phyloP scores from a whole-genome alignment of 129 eudicot genomes.

The Artemisia argyi region DNA sequence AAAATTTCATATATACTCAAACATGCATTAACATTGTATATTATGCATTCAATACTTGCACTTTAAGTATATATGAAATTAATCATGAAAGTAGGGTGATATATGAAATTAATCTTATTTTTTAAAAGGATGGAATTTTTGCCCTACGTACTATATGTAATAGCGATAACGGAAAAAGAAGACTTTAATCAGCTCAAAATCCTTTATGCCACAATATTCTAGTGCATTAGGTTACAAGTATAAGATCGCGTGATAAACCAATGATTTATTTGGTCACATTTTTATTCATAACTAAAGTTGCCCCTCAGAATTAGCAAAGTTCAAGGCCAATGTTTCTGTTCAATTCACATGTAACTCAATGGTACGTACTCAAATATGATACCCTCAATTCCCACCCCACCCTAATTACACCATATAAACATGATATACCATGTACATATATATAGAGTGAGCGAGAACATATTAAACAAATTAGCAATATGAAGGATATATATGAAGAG shows the following conservation, averaged over 20 bases:
- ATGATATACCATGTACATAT: slow-evolving; percentile 16
- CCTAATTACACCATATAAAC: slow-evolving; percentile 1
- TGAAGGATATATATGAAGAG: slow-evolving; percentile 28
- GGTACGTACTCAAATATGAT: slow-evolving; percentile 20
- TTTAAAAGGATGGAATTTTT: too few species aligned
- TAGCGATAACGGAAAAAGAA: too few species aligned
- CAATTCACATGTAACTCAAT: slow-evolving; percentile 8
- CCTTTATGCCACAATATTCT: too few species aligned
- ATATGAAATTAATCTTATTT: too few species aligned
- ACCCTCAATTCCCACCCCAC: background rate
- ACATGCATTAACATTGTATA: too few species aligned
- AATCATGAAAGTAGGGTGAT: too few species aligned
- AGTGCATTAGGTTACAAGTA: too few species aligned
- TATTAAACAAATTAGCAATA: slow-evolving; percentile 4
- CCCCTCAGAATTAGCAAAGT: background rate
- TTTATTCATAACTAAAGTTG: slow-evolving; percentile 9
- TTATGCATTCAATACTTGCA: too few species aligned
- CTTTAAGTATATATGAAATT: too few species aligned
- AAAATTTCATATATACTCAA: too few species aligned
- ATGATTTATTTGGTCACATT: slow-evolving; percentile 16
- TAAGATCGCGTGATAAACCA: background rate
- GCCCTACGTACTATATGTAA: too few species aligned
- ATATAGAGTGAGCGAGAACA: slow-evolving; percentile 9
- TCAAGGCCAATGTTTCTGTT: slow-evolving; percentile 11
- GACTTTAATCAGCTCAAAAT: too few species aligned